Evolutionary conservation across 371 early-diverging fungal species (phyloP), one percentile per base, ranked within the genome.

Genomic region (Saksenaea vasiformis): DNA sequence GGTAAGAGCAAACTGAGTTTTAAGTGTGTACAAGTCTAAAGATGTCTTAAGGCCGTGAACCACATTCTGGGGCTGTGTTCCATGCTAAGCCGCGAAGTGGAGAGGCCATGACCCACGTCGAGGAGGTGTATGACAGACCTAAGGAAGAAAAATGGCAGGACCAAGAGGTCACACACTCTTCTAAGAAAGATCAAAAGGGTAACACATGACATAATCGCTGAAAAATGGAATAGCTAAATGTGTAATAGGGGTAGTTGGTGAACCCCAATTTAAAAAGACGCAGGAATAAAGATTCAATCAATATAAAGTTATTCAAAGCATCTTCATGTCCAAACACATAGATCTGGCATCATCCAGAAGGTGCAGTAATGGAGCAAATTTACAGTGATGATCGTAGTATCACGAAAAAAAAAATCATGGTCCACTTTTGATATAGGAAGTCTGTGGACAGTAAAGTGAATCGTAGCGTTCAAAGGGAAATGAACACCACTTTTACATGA

Each of bases 91-190:
- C 61, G 3, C 61, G 53, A 27, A 61, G 15, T 26, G 34, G 10
- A 1, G 61, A 61, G 31, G 53, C 51, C 14, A 53, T 38, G 14
- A 38, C 34, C 15, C 53, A 53, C 35, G 54, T 61, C 31, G 61
- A 61, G 5, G 35, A 39, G 36, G 54, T 61, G 22, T 34, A 35
- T 24, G 61, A 61, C 17, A 61, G 61, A 61, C 53, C 51, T 0
- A 41, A 61, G 22, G 61, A 61, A 36, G 53, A 17, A 27, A 61
- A 61, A 22, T 61, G 53, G 61, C 61, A 61, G 22, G 61, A 61
- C 3, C 34, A 61, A 60, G 47, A 60, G 19, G 54, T 61, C 36
- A 61, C 61, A 24, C 47, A 61, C 34, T 5, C 17, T 5, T 13
- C 13, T 8, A 26, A 53, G n/a, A 13, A 53, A 17, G 60, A 60